Evolutionary conservation across 768 basidiomycete species (phyloP), one percentile per base, ranked within the genome.

Genomic region (Suillus luteus): DNA sequence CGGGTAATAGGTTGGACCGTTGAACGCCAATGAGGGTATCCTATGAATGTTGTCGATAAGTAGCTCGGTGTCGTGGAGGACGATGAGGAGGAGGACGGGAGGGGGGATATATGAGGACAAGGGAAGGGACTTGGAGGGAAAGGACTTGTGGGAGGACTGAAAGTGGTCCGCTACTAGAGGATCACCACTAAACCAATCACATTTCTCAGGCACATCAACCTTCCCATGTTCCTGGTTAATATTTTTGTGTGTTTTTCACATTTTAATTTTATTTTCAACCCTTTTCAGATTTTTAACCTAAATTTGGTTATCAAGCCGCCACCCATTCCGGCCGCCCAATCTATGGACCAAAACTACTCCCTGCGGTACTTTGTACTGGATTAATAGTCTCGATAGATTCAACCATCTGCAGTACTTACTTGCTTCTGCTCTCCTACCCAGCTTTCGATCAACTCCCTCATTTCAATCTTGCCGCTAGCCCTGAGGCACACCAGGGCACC

Each of bases 201-300:
- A 72, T 63, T 62, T 37, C 60, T 72, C 75, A 75, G 74, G 74
- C 74, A 75, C 74, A 77, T 77, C 75, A 75, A 54, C 31, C 51
- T 59, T 35, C 22, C 31, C 38, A 65, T 52, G 75, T 76, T 65
- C 75, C 75, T 75, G 73, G 41, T 35, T 46, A 62, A n/a, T 66
- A 65, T 70, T 75, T 73, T 70, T 38, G 41, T 55, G 44, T 44
- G 7, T 48, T 38, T 52, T 63, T 66, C 67, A 61, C 3, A 5
- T 41, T 37, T 58, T 64, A 55, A 46, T 60, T 51, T 61, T 63
- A 59, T 59, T 43, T 55, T 17, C 57, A 63, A 22, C 60, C 43
- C 8, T 40, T 62, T 59, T 27, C n/a, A 1, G 58, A 48, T 11
- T 60, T 17, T 48, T n/a, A 37, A 27, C 37, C 62, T 35, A 40